These are phyloP conservation scores for Aspergillus sp. DNA, from an alignment of 2,329 filamentous ascomycete genomes.

Conservation along the genomic window DNA sequence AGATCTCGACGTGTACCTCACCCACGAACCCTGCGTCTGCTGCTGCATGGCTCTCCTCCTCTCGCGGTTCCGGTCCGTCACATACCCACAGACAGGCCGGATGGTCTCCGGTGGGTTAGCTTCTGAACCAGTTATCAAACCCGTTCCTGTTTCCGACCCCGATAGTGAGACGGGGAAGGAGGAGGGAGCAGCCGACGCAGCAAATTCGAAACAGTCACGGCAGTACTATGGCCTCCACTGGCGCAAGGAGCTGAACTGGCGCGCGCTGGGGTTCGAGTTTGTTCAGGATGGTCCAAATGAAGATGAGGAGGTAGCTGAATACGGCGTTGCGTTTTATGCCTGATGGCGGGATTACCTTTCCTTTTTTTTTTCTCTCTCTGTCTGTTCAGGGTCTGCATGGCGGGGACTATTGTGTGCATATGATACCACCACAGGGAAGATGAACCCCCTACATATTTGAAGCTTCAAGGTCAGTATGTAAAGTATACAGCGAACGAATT, in stretches of 20 bases:
- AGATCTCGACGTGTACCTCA: constrained; percentile 89
- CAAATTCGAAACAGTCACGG: constrained; percentile 10
- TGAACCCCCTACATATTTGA: not conserved
- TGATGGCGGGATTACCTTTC: constrained; percentile 4
- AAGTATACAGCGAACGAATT: not conserved
- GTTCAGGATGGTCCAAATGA: constrained; percentile 30
- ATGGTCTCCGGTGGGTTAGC: constrained; percentile 86
- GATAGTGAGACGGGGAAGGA: not conserved
- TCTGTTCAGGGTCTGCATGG: not conserved
- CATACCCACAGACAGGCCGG: constrained; percentile 66
- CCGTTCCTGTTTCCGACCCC: constrained; percentile 15
- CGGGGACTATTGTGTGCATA: not conserved
- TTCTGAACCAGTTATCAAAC: constrained; percentile 61
- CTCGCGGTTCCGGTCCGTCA: constrained; percentile 83
- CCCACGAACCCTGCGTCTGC: constrained; percentile 94
- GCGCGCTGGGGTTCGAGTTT: constrained; percentile 54
- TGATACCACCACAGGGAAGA: not conserved
- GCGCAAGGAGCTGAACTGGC: constrained; percentile 61
- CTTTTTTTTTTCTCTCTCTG: not conserved
- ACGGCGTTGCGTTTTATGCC: constrained; percentile 27
- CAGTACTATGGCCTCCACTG: constrained; percentile 66
- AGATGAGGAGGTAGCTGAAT: constrained; percentile 11
- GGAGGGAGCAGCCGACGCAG: not conserved
- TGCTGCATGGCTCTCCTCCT: constrained; percentile 97
- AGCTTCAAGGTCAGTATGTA: not conserved